phyloP scores from a whole-genome alignment of 805 yeast species.

The Kluyveromyces lactis region DNA sequence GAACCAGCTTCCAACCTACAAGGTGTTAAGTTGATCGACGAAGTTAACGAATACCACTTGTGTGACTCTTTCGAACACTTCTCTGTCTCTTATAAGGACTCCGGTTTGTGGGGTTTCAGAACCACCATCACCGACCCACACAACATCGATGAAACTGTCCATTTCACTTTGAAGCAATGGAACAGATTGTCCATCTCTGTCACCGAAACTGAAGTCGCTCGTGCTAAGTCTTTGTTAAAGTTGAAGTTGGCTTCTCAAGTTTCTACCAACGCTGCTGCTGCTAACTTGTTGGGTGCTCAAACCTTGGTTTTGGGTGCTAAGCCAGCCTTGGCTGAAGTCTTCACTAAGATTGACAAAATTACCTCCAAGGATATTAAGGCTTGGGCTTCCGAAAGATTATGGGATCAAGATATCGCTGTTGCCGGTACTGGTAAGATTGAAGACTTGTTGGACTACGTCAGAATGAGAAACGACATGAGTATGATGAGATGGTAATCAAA shows the following conservation, averaged over 20 bases:
- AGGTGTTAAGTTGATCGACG: conserved; percentile 63
- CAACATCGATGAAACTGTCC: conserved; percentile 66
- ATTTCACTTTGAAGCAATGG: conserved; percentile 81
- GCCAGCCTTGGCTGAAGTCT: conserved; percentile 50
- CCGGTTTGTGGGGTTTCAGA: conserved; percentile 80
- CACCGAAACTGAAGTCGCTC: conserved; percentile 67
- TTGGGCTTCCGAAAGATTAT: conserved; percentile 70
- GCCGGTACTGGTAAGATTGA: conserved; percentile 84
- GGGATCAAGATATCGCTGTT: conserved; percentile 80
- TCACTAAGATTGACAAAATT: conserved; percentile 56
- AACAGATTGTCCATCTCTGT: conserved; percentile 71
- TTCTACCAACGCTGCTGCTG: conserved; percentile 42
- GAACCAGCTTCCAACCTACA: conserved; percentile 50
- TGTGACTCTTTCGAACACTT: conserved; percentile 67
- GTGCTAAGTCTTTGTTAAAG: conserved; percentile 69
- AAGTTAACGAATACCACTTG: conserved; percentile 63
- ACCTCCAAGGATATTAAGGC: conserved; percentile 49
- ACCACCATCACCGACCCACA: conserved; percentile 53
- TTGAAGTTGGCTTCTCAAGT: conserved; percentile 47
- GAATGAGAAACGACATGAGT: conserved; percentile 84
- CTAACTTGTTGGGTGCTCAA: conserved; percentile 50
- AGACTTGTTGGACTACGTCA: conserved; percentile 73
- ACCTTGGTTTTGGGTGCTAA: conserved; percentile 55
- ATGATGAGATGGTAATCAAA: conserved; percentile 66
- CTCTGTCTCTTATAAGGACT: conserved; percentile 62